phyloP scores from a whole-genome alignment of 2,329 filamentous ascomycete species.

The Colletotrichum kahawae region DNA sequence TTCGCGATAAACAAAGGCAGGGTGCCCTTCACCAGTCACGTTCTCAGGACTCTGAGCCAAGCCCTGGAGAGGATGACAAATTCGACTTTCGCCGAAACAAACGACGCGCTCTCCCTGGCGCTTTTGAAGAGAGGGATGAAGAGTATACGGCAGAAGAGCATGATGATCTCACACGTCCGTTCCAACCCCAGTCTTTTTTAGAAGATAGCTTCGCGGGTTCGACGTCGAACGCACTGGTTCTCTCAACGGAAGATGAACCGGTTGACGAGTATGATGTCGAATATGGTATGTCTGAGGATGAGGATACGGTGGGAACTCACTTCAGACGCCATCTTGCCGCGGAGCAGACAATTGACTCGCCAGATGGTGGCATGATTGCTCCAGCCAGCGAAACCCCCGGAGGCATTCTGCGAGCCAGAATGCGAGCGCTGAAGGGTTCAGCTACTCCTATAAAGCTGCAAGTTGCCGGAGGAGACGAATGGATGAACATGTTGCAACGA shows the following conservation, averaged over 20 bases:
- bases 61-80: constrained; percentile 52
- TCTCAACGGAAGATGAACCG: constrained; percentile 65
- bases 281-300: constrained; percentile 75
- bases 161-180: constrained; percentile 42
- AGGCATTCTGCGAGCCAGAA: constrained; percentile 66
- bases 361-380: constrained; percentile 52
- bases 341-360: constrained; percentile 66
- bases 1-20: background rate
- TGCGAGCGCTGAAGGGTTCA: constrained; percentile 67
- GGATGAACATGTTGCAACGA: constrained; percentile 91
- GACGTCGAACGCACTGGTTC: constrained; percentile 64
- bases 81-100: constrained; percentile 57
- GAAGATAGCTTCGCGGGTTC: constrained; percentile 88
- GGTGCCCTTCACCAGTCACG: background rate
- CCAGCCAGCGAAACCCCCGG: constrained; percentile 60
- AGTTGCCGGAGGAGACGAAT: constrained; percentile 77
- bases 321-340: constrained; percentile 75
- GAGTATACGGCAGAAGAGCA: constrained; percentile 47
- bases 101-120: constrained; percentile 70
- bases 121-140: constrained; percentile 72
- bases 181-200: constrained; percentile 81
- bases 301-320: constrained; percentile 81
- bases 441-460: constrained; percentile 63
- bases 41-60: constrained; percentile 43
- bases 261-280: constrained; percentile 67